These are phyloP conservation scores for Papiliotrema fonsecae DNA, from an alignment of 1,284 basidiomycete genomes.

Conservation along the genomic window DNA sequence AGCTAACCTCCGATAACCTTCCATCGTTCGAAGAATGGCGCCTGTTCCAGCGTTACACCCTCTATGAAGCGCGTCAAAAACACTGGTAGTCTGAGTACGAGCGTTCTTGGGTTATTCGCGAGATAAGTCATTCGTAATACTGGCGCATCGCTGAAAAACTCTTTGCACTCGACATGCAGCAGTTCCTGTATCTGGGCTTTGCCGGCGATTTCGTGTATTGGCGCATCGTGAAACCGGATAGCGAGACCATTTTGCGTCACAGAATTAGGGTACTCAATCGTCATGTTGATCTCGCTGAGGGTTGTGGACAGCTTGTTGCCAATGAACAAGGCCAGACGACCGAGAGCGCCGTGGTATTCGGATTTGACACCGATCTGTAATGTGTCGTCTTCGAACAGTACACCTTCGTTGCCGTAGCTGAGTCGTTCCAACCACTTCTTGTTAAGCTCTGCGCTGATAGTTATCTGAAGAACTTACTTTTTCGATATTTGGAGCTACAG, in stretches of 20 bases:
- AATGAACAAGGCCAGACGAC: conserved; percentile 87
- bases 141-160: conserved; percentile 67
- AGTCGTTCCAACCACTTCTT: conserved; percentile 76
- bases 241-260: conserved; percentile 58
- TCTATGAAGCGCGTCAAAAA: conserved; percentile 89
- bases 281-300: conserved; percentile 82
- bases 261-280: conserved; percentile 66
- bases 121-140: conserved; percentile 83
- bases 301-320: conserved; percentile 89
- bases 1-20: conserved; percentile 80
- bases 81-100: conserved; percentile 80
- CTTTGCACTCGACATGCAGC: conserved; percentile 89
- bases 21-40: conserved; percentile 97
- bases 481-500: conserved; percentile 65
- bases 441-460: background rate
- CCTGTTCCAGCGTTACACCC: conserved; percentile 73
- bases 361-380: conserved; percentile 95
- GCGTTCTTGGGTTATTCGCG: conserved; percentile 81
- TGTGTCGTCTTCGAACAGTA: conserved; percentile 92
- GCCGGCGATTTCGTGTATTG: conserved; percentile 67
- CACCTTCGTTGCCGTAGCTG: conserved; percentile 73
- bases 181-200: conserved; percentile 89
- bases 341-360: conserved; percentile 86
- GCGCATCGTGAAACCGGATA: conserved; percentile 81
- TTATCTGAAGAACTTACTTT: conserved; percentile 45